Percentiles rank a stretch among this genome's conserved stretches.
phyloP scores from a whole-genome alignment of 2,329 filamentous ascomycete genomes.

The Aspergillus quadricinctus region DNA sequence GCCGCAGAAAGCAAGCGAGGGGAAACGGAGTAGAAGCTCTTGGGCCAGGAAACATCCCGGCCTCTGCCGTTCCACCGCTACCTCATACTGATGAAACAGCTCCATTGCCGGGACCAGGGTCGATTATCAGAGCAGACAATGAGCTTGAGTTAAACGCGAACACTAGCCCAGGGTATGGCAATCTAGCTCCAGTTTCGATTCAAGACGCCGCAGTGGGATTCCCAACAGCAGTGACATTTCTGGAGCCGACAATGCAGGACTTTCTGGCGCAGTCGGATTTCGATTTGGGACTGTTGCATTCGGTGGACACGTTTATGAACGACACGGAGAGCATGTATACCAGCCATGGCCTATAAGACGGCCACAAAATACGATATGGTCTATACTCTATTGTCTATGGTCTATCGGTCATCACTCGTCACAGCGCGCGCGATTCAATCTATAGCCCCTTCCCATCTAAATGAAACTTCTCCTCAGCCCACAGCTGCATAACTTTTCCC shows the following conservation, averaged over 20 bases:
- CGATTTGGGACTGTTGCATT: conserved; percentile 31
- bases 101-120: not conserved
- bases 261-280: conserved; percentile 37
- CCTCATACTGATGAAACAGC: not conserved
- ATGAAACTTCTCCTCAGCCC: conserved; percentile 24
- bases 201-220: conserved; percentile 22
- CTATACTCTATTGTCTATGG: conserved; percentile 2
- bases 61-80: not conserved
- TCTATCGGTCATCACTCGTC: not conserved
- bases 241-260: conserved; percentile 38
- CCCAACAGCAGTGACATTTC: conserved; percentile 35
- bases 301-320: conserved; percentile 32
- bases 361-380: not conserved
- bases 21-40: not conserved
- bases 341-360: conserved; percentile 13
- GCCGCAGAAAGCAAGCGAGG: not conserved
- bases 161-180: not conserved
- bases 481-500: conserved; percentile 32
- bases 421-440: not conserved
- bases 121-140: not conserved
- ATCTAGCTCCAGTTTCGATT: not conserved
- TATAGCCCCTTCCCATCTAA: conserved; percentile 13
- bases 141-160: not conserved
- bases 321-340: conserved; percentile 30
- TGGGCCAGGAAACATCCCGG: not conserved